phyloP scores from a whole-genome alignment of 805 yeast species.

The Candida maris region DNA sequence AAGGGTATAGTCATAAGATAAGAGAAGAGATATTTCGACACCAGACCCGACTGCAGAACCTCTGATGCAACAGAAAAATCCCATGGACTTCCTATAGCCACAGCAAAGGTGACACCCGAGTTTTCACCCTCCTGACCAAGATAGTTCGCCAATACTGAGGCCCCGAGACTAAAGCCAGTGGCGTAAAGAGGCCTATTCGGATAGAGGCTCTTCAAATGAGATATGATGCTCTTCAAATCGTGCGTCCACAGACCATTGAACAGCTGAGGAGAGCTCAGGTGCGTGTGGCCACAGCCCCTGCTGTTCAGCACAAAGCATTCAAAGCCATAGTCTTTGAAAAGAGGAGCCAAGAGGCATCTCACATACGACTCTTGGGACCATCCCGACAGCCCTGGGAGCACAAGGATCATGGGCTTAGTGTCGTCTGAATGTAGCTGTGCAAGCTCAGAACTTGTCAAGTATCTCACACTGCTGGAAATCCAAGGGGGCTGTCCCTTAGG shows the following conservation, averaged over 20 bases:
- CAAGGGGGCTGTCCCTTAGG: slow-evolving; percentile 34
- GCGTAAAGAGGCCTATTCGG: slow-evolving; percentile 65
- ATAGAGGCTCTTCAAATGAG: slow-evolving; percentile 44
- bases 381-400: slow-evolving; percentile 77
- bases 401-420: slow-evolving; percentile 56
- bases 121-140: slow-evolving; percentile 59
- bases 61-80: slow-evolving; percentile 53
- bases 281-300: slow-evolving; percentile 73
- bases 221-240: slow-evolving; percentile 58
- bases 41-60: slow-evolving; percentile 37
- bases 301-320: slow-evolving; percentile 68
- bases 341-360: slow-evolving; percentile 48
- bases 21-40: slow-evolving; percentile 47
- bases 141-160: slow-evolving; percentile 65
- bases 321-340: slow-evolving; percentile 38
- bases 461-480: slow-evolving; percentile 53
- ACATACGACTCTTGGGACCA: slow-evolving; percentile 82
- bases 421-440: slow-evolving; percentile 25
- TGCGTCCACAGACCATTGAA: slow-evolving; percentile 71
- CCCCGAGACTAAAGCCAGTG: slow-evolving; percentile 83
- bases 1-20: slow-evolving; percentile 49
- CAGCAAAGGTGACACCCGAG: slow-evolving; percentile 50
- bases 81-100: slow-evolving; percentile 70
- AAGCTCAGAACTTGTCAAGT: slow-evolving; percentile 45
- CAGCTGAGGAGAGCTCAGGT: slow-evolving; percentile 62